These are phyloP conservation scores for Dryadomyces quercivorus DNA, from an alignment of 2,329 filamentous ascomycete species.

Conservation along the genomic window DNA sequence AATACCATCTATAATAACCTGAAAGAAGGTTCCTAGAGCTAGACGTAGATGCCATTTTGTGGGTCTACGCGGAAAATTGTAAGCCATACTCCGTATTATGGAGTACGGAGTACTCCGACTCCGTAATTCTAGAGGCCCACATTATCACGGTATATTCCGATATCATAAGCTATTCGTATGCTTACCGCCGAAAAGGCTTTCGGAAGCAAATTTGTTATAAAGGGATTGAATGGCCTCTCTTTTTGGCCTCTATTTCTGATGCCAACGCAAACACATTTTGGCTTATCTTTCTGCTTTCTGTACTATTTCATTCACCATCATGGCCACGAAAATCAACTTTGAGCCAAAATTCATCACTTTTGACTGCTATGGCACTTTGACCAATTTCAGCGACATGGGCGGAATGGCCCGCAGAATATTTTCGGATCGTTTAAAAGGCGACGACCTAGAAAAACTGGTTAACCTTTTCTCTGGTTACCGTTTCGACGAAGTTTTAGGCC, in stretches of 20 bases:
- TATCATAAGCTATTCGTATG: background rate
- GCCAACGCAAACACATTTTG: background rate
- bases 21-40: too few relatives aligned
- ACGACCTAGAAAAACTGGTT: background rate
- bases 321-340: background rate
- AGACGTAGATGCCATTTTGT: too few relatives aligned
- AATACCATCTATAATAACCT: too few relatives aligned
- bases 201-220: background rate
- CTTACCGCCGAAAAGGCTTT: background rate
- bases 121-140: background rate
- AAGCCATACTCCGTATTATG: too few relatives aligned
- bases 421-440: background rate
- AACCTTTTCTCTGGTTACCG: background rate
- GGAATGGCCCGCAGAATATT: background rate
- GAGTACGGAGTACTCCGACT: too few relatives aligned
- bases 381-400: background rate
- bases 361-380: slow-evolving; percentile 3
- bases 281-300: background rate
- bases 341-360: slow-evolving; percentile 2
- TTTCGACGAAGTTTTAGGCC: slow-evolving; percentile 1
- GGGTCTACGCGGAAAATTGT: too few relatives aligned
- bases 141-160: background rate
- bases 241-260: background rate
- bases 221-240: background rate
- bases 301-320: background rate